Evolutionary conservation across 1,284 basidiomycete genomes (phyloP).

Genomic region (Tetrapyrgos nigripes): DNA sequence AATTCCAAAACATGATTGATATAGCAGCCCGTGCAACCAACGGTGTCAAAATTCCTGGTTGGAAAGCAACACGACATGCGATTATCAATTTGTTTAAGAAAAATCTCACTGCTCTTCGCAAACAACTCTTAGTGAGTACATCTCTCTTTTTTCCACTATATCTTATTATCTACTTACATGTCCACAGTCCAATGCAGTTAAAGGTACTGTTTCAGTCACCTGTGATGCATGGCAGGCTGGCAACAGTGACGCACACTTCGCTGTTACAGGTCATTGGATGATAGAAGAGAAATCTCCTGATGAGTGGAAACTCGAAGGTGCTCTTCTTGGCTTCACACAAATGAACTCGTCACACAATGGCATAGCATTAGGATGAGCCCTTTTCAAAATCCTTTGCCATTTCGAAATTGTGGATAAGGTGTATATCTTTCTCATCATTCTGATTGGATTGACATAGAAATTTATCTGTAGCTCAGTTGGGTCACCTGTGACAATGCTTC

Average conservation of each 20-base stretch:
- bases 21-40: conserved; percentile 33
- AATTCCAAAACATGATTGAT: conserved; percentile 36
- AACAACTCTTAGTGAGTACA: conserved; percentile 32
- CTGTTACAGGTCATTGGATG: conserved; percentile 42
- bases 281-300: conserved; percentile 32
- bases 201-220: conserved; percentile 37
- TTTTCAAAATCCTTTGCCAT: conserved; percentile 35
- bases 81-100: conserved; percentile 43
- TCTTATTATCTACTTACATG: neutral
- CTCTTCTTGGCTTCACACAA: conserved; percentile 39
- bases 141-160: conserved; percentile 1
- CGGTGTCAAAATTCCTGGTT: conserved; percentile 31
- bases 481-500: conserved; percentile 42
- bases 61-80: conserved; percentile 26
- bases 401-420: conserved; percentile 29
- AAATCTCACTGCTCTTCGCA: conserved; percentile 32
- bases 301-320: conserved; percentile 32
- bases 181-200: conserved; percentile 30
- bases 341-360: conserved; percentile 42
- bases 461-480: conserved; percentile 33
- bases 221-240: conserved; percentile 46
- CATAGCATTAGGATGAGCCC: conserved; percentile 32
- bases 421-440: conserved; percentile 6
- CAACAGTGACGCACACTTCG: conserved; percentile 43
- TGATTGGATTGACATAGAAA: conserved; percentile 6